Conservation (phyloP, 371 early-diverging fungal species). For the Lichtheimia ornata region DNA sequence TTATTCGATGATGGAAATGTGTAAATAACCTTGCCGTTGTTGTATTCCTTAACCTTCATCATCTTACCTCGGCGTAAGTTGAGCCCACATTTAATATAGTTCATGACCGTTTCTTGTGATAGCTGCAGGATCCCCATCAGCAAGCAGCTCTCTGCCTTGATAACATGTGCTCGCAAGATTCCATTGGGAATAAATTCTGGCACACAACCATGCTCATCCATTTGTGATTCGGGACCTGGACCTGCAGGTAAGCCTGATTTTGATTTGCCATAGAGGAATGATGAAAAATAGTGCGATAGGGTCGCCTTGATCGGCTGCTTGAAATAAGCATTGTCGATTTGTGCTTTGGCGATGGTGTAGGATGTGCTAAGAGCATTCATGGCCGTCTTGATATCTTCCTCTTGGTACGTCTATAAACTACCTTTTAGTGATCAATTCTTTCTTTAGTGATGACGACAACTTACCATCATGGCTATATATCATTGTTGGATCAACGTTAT, state of each 20-base stretch:
- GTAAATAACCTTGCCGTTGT: neutral
- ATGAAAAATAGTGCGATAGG: constrained; percentile 36
- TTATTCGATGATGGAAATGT: constrained; percentile 5
- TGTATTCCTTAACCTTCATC: neutral
- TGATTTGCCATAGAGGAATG: constrained; percentile 22
- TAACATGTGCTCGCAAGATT: constrained; percentile 58
- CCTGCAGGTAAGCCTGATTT: constrained; percentile 28
- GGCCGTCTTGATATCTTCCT: constrained; percentile 33
- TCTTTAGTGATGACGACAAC: neutral
- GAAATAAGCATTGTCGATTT: constrained; percentile 35
- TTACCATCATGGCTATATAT: constrained; percentile 17
- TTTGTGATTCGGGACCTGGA: constrained; percentile 23
- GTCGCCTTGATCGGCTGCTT: constrained; percentile 42
- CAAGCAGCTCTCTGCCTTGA: constrained; percentile 59
- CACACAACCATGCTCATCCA: constrained; percentile 22
- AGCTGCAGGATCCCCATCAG: constrained; percentile 58
- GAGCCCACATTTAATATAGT: constrained; percentile 64
- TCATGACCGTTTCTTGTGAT: constrained; percentile 55
- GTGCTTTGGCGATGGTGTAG: constrained; percentile 44
- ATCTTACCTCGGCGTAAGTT: constrained; percentile 62
- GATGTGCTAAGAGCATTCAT: constrained; percentile 40
- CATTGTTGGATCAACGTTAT: neutral
- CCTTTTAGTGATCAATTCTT: neutral
- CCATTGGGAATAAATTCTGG: constrained; percentile 53
- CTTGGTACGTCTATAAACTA: constrained; percentile 36